phyloP scores from a whole-genome alignment of 2,329 filamentous ascomycete species.

The Ceratocystis variospora region DNA sequence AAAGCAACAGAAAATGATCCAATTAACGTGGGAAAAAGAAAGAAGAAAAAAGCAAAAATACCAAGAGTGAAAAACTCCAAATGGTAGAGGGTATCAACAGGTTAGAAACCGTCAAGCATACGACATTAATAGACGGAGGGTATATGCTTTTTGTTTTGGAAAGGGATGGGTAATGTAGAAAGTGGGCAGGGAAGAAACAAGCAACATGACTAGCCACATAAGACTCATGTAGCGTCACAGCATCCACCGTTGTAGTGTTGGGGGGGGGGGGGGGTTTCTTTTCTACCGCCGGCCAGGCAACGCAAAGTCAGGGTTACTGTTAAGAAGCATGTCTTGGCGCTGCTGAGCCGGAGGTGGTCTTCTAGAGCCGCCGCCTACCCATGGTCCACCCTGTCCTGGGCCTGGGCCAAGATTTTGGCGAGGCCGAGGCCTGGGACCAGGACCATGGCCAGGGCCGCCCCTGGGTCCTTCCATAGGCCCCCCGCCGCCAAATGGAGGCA shows the following conservation, averaged over 20 bases:
- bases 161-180: background rate
- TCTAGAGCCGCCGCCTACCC: slow-evolving; percentile 24
- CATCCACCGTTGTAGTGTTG: background rate
- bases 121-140: background rate
- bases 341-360: slow-evolving; percentile 34
- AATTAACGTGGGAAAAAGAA: background rate
- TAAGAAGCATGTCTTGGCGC: slow-evolving; percentile 59
- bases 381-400: slow-evolving; percentile 4
- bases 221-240: background rate
- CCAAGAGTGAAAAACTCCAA: too few species aligned
- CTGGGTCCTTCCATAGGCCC: slow-evolving; percentile 27
- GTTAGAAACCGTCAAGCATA: background rate
- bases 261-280: too few species aligned
- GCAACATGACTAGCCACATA: background rate
- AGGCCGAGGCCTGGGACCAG: background rate
- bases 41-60: background rate
- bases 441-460: background rate
- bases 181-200: background rate
- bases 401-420: slow-evolving; percentile 4
- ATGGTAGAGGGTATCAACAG: slow-evolving; percentile 14
- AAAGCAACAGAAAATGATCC: too few species aligned
- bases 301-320: slow-evolving; percentile 75
- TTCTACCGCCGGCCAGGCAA: slow-evolving; percentile 34
- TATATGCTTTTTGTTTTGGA: background rate
- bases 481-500: slow-evolving; percentile 23